These are phyloP conservation scores for Saturnispora besseyi DNA, from an alignment of 805 yeast genomes.

Conservation along the genomic window DNA sequence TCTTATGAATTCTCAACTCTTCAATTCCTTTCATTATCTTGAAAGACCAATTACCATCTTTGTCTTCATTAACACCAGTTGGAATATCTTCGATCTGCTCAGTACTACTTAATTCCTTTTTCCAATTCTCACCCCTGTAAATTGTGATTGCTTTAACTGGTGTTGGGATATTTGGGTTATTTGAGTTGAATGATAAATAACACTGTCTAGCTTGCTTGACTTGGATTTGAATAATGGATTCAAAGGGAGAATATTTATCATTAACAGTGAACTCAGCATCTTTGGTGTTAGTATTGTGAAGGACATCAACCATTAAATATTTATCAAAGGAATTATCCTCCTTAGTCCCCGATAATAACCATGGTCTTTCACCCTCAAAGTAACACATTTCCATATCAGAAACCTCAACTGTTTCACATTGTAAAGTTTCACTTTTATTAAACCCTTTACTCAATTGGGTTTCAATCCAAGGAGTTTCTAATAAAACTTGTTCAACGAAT, in stretches of 20 bases:
- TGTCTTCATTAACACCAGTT: constrained; percentile 37
- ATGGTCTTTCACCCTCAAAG: constrained; percentile 43
- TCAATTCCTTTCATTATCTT: constrained; percentile 58
- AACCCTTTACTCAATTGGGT: neutral
- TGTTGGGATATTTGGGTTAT: constrained; percentile 31
- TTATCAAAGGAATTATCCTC: constrained; percentile 30
- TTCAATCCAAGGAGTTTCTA: constrained; percentile 53
- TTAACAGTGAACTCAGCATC: neutral
- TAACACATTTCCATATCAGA: constrained; percentile 44
- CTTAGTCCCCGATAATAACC: constrained; percentile 32
- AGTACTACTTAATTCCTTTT: constrained; percentile 2
- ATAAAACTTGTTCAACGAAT: constrained; percentile 36
- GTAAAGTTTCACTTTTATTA: neutral
- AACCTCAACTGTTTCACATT: constrained; percentile 30
- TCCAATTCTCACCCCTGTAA: constrained; percentile 26
- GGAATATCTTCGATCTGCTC: constrained; percentile 24
- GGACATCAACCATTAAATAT: constrained; percentile 41
- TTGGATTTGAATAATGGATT: constrained; percentile 50
- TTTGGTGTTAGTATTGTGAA: constrained; percentile 36
- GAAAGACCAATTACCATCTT: constrained; percentile 30
- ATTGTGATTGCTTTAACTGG: constrained; percentile 60
- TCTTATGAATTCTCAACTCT: constrained; percentile 53
- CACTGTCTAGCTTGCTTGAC: constrained; percentile 61
- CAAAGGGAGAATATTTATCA: constrained; percentile 50
- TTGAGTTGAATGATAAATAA: constrained; percentile 46